phyloP scores from a whole-genome alignment of 2,329 filamentous ascomycete genomes.

The Beauveria australis region DNA sequence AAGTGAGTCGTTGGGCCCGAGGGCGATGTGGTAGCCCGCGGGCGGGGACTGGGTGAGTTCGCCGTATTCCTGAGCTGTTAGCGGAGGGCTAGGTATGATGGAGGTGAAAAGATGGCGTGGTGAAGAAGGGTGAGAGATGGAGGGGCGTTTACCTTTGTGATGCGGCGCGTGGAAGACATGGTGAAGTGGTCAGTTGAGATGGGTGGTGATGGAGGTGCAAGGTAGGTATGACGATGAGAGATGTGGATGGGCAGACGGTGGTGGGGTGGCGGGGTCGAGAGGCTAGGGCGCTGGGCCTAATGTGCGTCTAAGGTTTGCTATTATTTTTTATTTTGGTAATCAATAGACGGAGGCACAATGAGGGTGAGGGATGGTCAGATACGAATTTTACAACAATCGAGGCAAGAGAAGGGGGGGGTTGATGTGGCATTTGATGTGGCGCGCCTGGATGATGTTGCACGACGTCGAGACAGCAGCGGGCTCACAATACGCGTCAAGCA shows the following conservation, averaged over 20 bases:
- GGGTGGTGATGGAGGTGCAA: background rate
- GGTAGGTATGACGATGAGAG: background rate
- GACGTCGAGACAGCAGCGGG: no score
- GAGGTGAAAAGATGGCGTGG: no score
- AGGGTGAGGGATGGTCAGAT: no score
- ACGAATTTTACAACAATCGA: no score
- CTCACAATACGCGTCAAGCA: no score
- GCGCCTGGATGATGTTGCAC: no score
- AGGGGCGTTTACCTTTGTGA: constrained; percentile 30
- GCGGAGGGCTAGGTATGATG: background rate
- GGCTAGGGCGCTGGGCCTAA: constrained; percentile 9
- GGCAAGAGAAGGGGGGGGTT: no score
- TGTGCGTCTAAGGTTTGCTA: background rate
- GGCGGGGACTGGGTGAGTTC: constrained; percentile 42
- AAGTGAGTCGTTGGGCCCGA: constrained; percentile 39
- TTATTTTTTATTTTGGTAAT: no score
- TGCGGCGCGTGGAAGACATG: constrained; percentile 36
- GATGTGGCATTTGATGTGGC: no score
- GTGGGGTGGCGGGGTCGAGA: constrained; percentile 1
- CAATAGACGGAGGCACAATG: no score
- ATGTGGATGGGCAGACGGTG: background rate
- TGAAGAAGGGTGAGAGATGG: background rate
- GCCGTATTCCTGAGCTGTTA: constrained; percentile 38
- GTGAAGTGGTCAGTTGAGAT: constrained; percentile 6
- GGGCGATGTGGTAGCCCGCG: constrained; percentile 36